Percentiles rank a stretch among this genome's conserved stretches.
These are phyloP conservation scores for Dissophora globulifera DNA, from an alignment of 192 early-diverging fungal species.

Conservation along the genomic window DNA sequence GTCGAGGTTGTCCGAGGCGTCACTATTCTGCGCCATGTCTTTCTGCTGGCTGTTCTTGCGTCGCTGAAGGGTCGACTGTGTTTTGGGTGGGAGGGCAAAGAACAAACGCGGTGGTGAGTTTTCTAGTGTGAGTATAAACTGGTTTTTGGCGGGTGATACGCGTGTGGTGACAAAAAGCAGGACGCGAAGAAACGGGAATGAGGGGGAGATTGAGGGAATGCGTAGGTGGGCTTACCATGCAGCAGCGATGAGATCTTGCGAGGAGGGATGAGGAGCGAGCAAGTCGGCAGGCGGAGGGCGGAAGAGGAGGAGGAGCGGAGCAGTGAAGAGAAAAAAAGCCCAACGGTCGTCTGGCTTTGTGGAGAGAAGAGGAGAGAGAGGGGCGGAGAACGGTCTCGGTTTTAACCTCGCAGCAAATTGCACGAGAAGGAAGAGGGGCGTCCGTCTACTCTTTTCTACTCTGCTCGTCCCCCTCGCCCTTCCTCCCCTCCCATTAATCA, in stretches of 20 bases:
- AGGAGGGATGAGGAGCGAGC: neutral
- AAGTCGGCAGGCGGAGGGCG: neutral
- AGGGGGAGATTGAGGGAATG: neutral
- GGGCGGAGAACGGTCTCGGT: neutral
- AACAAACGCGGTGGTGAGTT: too few relatives aligned
- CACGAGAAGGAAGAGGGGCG: too few relatives aligned
- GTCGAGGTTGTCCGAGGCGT: neutral
- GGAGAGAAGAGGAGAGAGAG: neutral
- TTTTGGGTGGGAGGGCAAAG: neutral
- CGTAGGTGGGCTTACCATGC: slow-evolving; percentile 13
- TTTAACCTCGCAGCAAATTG: too few relatives aligned
- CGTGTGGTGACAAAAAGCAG: too few relatives aligned
- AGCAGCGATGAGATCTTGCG: neutral
- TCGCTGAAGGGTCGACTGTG: slow-evolving; percentile 29
- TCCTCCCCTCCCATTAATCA: too few relatives aligned
- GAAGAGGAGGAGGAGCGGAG: neutral
- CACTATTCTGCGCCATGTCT: slow-evolving; percentile 19
- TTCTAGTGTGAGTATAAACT: too few relatives aligned
- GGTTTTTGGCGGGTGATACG: too few relatives aligned
- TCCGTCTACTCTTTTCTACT: too few relatives aligned
- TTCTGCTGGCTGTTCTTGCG: slow-evolving; percentile 22
- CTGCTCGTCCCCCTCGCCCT: too few relatives aligned
- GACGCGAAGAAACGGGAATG: neutral
- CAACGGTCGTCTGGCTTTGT: too few relatives aligned
- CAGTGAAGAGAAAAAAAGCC: neutral